Evolutionary conservation across 1,284 basidiomycete species (phyloP), one percentile per base, ranked within the genome.

Genomic region (Ceratobasidium sp.): DNA sequence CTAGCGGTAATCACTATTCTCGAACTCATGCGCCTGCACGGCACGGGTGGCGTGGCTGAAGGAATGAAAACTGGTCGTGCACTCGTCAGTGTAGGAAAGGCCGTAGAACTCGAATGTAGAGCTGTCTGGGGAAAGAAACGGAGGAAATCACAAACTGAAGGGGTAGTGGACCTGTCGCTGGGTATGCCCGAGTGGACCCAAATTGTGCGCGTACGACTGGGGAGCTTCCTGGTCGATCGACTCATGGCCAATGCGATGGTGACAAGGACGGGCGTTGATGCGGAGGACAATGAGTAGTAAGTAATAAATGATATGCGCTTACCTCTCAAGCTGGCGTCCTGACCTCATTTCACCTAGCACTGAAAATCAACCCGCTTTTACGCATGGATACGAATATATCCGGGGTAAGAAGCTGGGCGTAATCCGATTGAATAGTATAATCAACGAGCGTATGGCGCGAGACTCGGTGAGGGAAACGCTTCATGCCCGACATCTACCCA

Each of bases 21-120:
- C 42, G 95, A 98, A 79, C 80, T 96, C 64, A 93, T 98, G 91
- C 87, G 93, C 18, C 81, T 95, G 54, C 87, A 91, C 54, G 91
- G 92, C 5, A 85, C 87, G 0, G 91, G 92, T 21, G 92, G 92
- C 33, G 85, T 95, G 8, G 78, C 84, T 0, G 89, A 92, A 69
- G 96, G 96, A 0, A 94, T 97, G 90, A 97, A 97, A 82, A 92
- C 94, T 0, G 87, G 95, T 0, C 86, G 94, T 0, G 93, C 92
- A 0, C 83, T 97, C 71, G 82, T 97, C n/a, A 80, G 85, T 0
- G 87, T 98, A 33, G 96, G 96, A 0, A 88, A 86, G 74, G 92
- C 92, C 0, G 86, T 98, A 49, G 96, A 98, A 82, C 84, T 87
- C 67, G 95, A 97, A 81, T 91, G 95, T 82, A 91, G 94, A 78